These are phyloP conservation scores for Rhododendron simsii DNA, from an alignment of 148 eudicot species.

Conservation along the genomic window DNA sequence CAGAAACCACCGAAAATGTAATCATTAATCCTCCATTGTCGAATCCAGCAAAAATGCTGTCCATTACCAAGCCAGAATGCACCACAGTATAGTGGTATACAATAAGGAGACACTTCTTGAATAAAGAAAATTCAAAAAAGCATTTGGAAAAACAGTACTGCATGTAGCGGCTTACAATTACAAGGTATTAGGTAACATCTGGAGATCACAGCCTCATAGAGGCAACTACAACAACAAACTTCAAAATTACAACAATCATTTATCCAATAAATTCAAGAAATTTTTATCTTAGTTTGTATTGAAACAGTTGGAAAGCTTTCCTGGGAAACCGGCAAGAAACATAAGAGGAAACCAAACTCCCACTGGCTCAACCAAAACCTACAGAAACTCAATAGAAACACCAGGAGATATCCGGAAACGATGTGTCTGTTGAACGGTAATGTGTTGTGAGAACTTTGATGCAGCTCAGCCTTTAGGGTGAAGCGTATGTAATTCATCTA, in stretches of 20 bases:
- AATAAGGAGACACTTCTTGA: not conserved
- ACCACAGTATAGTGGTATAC: not conserved
- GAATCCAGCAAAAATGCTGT: not conserved
- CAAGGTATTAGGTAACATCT: not conserved
- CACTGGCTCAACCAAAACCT: not conserved
- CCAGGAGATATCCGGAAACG: not conserved
- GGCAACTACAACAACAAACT: not conserved
- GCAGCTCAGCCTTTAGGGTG: not conserved
- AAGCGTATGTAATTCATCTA: not conserved
- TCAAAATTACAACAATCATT: not conserved
- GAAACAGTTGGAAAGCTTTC: not conserved
- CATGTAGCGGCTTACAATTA: not conserved
- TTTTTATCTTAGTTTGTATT: not conserved
- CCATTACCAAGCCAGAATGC: not conserved
- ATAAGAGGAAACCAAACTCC: not conserved
- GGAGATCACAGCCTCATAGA: not conserved
- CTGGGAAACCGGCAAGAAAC: not conserved
- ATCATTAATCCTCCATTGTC: not conserved
- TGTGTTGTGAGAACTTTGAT: not conserved
- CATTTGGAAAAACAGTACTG: not conserved
- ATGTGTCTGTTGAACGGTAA: not conserved
- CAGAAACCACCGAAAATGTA: not conserved
- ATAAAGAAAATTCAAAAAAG: not conserved
- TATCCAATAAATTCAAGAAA: not conserved
- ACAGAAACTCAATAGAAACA: not conserved